Percentiles rank a stretch among this genome's conserved stretches.
phyloP scores from a whole-genome alignment of 768 basidiomycete species.

The Tylopilus sp. region DNA sequence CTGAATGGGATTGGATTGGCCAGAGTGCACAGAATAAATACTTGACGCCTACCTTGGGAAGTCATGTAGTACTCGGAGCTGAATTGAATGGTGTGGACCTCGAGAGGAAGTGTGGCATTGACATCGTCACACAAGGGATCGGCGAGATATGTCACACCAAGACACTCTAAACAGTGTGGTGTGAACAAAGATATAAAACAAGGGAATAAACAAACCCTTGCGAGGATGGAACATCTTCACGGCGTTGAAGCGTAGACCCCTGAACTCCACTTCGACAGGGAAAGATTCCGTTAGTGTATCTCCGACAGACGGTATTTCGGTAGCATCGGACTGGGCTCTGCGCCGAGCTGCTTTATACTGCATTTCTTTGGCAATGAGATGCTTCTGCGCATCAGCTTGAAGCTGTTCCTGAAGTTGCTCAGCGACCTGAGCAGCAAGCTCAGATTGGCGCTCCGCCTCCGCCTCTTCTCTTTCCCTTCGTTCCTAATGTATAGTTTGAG shows the following conservation, averaged over 20 bases:
- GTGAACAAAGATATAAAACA: background rate
- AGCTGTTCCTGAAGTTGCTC: slow-evolving; percentile 64
- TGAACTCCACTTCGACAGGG: slow-evolving; percentile 50
- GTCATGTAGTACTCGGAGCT: slow-evolving; percentile 65
- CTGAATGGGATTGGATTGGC: slow-evolving; percentile 25
- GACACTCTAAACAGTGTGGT: slow-evolving; percentile 41
- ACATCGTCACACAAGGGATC: slow-evolving; percentile 73
- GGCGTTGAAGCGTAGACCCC: slow-evolving; percentile 55
- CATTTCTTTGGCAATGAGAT: slow-evolving; percentile 44
- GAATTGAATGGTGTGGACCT: slow-evolving; percentile 66
- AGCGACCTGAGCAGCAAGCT: slow-evolving; percentile 50
- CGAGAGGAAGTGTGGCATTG: slow-evolving; percentile 56
- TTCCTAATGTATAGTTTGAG: slow-evolving; percentile 35
- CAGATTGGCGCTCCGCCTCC: slow-evolving; percentile 48
- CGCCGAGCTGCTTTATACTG: slow-evolving; percentile 50
- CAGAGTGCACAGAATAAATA: background rate
- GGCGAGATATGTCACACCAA: slow-evolving; percentile 68
- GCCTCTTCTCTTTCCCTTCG: slow-evolving; percentile 53
- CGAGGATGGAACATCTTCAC: slow-evolving; percentile 73
- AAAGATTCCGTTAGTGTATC: slow-evolving; percentile 65
- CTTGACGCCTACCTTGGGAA: slow-evolving; percentile 46
- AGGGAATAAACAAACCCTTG: slow-evolving; percentile 43
- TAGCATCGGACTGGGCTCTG: slow-evolving; percentile 68
- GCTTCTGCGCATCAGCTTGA: slow-evolving; percentile 58
- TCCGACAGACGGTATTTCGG: slow-evolving; percentile 51